phyloP scores from a whole-genome alignment of 2,329 filamentous ascomycete genomes.

The Didymella glomerata region DNA sequence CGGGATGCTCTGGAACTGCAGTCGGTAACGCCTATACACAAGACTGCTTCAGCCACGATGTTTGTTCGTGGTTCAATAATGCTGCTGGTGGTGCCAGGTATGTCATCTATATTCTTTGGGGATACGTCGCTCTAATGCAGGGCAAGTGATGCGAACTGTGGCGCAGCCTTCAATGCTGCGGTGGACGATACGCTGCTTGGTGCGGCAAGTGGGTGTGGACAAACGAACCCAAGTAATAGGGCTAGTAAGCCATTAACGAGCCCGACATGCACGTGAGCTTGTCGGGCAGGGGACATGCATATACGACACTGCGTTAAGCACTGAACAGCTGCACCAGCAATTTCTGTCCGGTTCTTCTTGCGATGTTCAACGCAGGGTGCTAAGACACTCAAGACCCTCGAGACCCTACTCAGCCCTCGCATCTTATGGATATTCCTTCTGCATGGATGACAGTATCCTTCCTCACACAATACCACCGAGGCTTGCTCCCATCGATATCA shows the following conservation, averaged over 20 bases:
- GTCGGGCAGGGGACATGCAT: background rate
- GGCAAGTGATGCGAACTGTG: conserved; percentile 57
- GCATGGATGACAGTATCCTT: too few species aligned
- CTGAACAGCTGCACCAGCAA: background rate
- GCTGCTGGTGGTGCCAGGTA: conserved; percentile 59
- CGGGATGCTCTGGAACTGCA: conserved; percentile 55
- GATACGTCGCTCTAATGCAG: background rate
- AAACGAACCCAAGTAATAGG: conserved; percentile 41
- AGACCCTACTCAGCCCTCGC: background rate
- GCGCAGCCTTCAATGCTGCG: conserved; percentile 55
- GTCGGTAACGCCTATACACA: conserved; percentile 61
- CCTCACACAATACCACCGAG: background rate
- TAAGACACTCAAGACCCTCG: background rate
- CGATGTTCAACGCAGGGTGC: background rate
- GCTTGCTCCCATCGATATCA: background rate
- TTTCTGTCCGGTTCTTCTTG: background rate
- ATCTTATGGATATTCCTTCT: too few species aligned
- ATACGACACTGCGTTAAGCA: background rate
- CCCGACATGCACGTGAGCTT: conserved; percentile 49
- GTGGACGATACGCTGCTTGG: conserved; percentile 57
- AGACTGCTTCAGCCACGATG: conserved; percentile 61
- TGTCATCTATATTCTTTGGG: background rate
- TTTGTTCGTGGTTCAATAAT: conserved; percentile 62
- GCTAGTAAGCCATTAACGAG: conserved; percentile 31
- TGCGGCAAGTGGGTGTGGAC: conserved; percentile 37